A percentile compares a stretch with the other conserved stretches of the same genome.
Evolutionary conservation across 108 stramenopile genomes (phyloP).

Genomic region (Nannochloropsis salina): DNA sequence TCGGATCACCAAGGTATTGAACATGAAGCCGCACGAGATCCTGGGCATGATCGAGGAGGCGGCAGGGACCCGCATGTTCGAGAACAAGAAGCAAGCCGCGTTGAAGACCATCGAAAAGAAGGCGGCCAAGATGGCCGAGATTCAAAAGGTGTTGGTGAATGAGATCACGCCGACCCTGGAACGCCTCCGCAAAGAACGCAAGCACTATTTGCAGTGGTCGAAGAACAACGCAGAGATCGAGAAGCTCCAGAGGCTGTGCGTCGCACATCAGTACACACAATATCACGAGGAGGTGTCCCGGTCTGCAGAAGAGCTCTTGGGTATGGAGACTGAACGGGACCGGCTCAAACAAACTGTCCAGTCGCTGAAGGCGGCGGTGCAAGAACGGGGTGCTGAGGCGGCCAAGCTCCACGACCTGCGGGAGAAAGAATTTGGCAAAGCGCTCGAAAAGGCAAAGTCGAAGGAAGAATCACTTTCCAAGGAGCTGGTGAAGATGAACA

Average conservation of each 20-base stretch:
- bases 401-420: neutral
- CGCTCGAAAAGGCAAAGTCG: slow-evolving; percentile 31
- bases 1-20: slow-evolving; percentile 94
- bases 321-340: slow-evolving; percentile 41
- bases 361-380: slow-evolving; percentile 52
- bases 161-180: slow-evolving; percentile 97
- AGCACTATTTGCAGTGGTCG: slow-evolving; percentile 81
- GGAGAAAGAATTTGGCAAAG: neutral
- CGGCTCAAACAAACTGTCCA: slow-evolving; percentile 53
- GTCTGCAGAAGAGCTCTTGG: slow-evolving; percentile 47
- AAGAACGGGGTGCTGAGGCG: slow-evolving; percentile 51
- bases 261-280: slow-evolving; percentile 72
- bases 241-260: slow-evolving; percentile 82
- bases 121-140: slow-evolving; percentile 89
- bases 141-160: slow-evolving; percentile 81
- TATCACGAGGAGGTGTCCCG: slow-evolving; percentile 58
- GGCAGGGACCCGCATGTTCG: slow-evolving; percentile 99
- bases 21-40: slow-evolving; percentile 98
- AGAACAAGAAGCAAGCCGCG: slow-evolving; percentile 86
- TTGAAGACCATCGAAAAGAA: slow-evolving; percentile 97
- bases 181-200: slow-evolving; percentile 82
- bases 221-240: slow-evolving; percentile 91
- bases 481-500: slow-evolving; percentile 80
- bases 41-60: slow-evolving; percentile 99
- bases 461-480: slow-evolving; percentile 75